These are phyloP conservation scores for Magnolia changhungtana DNA, from an alignment of 164 flowering plant genomes.

Conservation along the genomic window DNA sequence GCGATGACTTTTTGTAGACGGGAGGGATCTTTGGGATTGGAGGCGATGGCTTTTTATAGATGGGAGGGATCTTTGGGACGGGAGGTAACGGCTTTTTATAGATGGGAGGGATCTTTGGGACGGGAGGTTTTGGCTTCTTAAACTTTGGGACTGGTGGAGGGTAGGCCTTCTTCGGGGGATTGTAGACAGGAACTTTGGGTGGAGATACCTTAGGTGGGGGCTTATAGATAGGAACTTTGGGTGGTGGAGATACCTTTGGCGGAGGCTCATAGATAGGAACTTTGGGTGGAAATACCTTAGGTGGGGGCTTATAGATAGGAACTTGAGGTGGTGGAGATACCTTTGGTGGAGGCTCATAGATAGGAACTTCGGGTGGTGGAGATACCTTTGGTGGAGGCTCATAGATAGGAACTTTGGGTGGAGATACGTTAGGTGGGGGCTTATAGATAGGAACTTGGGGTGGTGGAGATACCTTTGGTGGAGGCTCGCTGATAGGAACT, in stretches of 20 bases:
- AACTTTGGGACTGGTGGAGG: slow-evolving; percentile 1
- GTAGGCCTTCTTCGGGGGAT: neutral
- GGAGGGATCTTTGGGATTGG: slow-evolving; percentile 1
- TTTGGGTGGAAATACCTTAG: neutral
- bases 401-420: neutral
- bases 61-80: neutral
- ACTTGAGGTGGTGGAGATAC: neutral
- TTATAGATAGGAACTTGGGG: neutral
- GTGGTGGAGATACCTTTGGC: neutral
- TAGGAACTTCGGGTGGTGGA: neutral
- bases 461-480: neutral
- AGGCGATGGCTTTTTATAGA: neutral
- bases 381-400: neutral
- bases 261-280: neutral
- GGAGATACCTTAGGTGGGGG: neutral
- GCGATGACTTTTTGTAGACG: neutral
- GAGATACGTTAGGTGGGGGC: neutral
- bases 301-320: neutral
- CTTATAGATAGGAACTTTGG: neutral
- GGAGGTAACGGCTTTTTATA: neutral
- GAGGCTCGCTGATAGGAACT: neutral
- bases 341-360: neutral
- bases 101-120: neutral
- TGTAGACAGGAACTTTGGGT: neutral
- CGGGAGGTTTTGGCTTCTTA: neutral